A percentile compares a stretch with the other conserved stretches of the same genome.
Conservation (phyloP, 495 filamentous ascomycete species). For the Halenospora varia region DNA sequence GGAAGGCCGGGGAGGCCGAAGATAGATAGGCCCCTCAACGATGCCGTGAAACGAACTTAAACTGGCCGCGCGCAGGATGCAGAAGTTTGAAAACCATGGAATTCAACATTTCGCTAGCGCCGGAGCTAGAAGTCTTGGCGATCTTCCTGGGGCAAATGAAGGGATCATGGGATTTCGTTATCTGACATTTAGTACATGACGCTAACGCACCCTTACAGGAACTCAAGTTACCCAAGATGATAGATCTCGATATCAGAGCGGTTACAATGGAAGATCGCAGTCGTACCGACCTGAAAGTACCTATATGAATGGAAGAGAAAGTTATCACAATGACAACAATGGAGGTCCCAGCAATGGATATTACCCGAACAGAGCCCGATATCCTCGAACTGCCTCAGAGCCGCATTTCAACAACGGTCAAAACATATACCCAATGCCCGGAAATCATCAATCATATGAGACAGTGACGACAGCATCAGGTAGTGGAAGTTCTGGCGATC, state of each 20-base stretch:
- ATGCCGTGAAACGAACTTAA: too few species aligned
- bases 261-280: constrained; percentile 42
- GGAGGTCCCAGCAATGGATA: constrained; percentile 32
- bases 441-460: constrained; percentile 66
- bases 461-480: constrained; percentile 72
- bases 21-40: too few species aligned
- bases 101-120: constrained; percentile 3
- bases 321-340: constrained; percentile 37
- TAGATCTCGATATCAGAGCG: constrained; percentile 45
- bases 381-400: constrained; percentile 42
- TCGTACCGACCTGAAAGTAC: constrained; percentile 41
- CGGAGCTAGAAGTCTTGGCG: constrained; percentile 6
- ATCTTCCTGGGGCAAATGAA: constrained; percentile 2
- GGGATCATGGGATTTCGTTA: background rate
- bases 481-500: constrained; percentile 66
- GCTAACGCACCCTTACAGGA: constrained; percentile 18
- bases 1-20: too few species aligned
- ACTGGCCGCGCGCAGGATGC: background rate
- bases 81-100: constrained; percentile 4
- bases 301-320: constrained; percentile 42
- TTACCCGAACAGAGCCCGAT: constrained; percentile 38
- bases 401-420: constrained; percentile 31
- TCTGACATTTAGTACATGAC: background rate
- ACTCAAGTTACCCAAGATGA: constrained; percentile 34
- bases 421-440: constrained; percentile 57